Evolutionary conservation across 2,329 filamentous ascomycete species (phyloP).

Genomic region (Malbranchea zuffiana): DNA sequence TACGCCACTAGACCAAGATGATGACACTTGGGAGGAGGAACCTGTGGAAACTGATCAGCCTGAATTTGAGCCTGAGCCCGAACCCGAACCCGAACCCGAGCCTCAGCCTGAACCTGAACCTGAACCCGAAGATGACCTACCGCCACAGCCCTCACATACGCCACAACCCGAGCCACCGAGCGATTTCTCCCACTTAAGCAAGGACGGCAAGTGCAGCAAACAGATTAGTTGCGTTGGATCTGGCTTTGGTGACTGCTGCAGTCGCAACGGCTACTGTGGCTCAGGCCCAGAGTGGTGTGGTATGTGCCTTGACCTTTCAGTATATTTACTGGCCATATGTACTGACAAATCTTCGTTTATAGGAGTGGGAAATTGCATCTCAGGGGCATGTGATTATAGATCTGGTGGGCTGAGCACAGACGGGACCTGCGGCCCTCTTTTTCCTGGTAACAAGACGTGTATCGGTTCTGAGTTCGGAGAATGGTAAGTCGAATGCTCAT

Average conservation of each 20-base stretch:
- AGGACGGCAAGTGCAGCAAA: constrained; percentile 12
- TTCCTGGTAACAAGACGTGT: constrained; percentile 12
- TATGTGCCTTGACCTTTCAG: constrained; percentile 5
- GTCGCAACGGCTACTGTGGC: constrained; percentile 14
- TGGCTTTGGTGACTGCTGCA: constrained; percentile 14
- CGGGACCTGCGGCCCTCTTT: constrained; percentile 13
- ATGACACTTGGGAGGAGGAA: no score
- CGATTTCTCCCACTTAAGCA: constrained; percentile 10
- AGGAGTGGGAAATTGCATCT: constrained; percentile 14
- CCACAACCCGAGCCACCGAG: background rate
- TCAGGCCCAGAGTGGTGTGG: constrained; percentile 14
- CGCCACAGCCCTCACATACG: no score
- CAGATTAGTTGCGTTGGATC: constrained; percentile 12
- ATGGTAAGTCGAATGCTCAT: constrained; percentile 10
- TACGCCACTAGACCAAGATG: no score
- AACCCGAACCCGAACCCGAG: no score
- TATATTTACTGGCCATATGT: background rate
- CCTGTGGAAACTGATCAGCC: no score
- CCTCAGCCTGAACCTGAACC: no score
- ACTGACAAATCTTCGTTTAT: constrained; percentile 1
- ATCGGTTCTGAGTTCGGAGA: constrained; percentile 14
- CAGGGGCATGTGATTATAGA: constrained; percentile 11
- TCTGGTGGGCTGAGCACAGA: constrained; percentile 9
- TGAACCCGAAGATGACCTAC: no score
- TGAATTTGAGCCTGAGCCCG: no score